Evolutionary conservation across 441 rosid species (phyloP).

Genomic region (Arabidopsis lyrata): DNA sequence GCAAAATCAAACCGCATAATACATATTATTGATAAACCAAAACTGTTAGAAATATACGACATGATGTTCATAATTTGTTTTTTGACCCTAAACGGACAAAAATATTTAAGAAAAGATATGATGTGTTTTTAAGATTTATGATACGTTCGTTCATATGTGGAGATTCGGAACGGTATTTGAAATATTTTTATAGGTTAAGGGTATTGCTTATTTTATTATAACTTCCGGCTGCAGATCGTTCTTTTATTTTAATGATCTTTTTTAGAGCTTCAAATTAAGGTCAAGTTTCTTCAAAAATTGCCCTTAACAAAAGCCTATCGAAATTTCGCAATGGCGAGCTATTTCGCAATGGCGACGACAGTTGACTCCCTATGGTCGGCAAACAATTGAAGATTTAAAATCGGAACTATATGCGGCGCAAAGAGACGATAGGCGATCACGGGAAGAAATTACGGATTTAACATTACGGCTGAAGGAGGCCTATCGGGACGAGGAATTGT

Average conservation of each 20-base stretch:
- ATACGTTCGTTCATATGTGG: conserved; percentile 32
- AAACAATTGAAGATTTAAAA: too few relatives aligned
- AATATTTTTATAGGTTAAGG: conserved; percentile 1
- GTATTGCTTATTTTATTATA: not conserved
- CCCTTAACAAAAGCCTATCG: conserved; percentile 26
- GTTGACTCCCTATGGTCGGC: too few relatives aligned
- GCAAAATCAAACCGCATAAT: too few relatives aligned
- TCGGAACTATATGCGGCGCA: too few relatives aligned
- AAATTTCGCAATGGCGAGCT: too few relatives aligned
- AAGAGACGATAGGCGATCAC: too few relatives aligned
- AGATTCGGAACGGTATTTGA: conserved; percentile 29
- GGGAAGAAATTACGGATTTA: too few relatives aligned
- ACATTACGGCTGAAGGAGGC: too few relatives aligned
- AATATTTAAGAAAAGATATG: too few relatives aligned
- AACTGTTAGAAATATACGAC: not conserved
- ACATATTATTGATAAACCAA: not conserved
- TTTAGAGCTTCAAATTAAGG: conserved; percentile 14
- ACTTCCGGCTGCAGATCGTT: conserved; percentile 27
- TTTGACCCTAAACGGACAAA: not conserved
- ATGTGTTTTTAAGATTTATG: not conserved
- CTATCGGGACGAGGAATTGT: too few relatives aligned
- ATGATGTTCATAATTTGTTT: not conserved
- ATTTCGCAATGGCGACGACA: too few relatives aligned
- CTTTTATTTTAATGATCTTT: not conserved
- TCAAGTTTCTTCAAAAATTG: conserved; percentile 25